Conservation (phyloP, 192 early-diverging fungal species). For the Allomyces javanicus region DNA sequence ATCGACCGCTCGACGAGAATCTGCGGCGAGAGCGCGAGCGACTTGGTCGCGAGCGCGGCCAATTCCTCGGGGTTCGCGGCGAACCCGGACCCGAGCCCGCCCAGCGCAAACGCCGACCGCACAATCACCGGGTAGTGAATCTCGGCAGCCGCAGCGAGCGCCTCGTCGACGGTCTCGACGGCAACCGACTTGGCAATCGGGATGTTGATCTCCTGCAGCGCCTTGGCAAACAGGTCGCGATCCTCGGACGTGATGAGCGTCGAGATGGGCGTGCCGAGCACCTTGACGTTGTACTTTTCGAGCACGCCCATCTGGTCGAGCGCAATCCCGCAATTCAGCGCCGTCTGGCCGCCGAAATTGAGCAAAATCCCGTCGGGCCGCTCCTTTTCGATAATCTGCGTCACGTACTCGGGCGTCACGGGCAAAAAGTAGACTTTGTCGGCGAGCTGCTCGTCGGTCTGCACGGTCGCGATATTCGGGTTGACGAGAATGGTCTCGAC, state of each 20-base stretch:
- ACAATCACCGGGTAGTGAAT: conserved; percentile 92
- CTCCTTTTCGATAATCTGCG: conserved; percentile 80
- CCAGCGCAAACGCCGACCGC: conserved; percentile 81
- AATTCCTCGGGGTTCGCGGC: conserved; percentile 56
- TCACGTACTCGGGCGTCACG: conserved; percentile 76
- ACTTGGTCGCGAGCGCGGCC: conserved; percentile 55
- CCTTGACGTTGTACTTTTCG: conserved; percentile 61
- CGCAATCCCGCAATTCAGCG: conserved; percentile 84
- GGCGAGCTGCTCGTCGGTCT: conserved; percentile 82
- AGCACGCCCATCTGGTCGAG: conserved; percentile 66
- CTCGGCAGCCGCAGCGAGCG: conserved; percentile 55
- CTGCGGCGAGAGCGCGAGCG: conserved; percentile 72
- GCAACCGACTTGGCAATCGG: conserved; percentile 77
- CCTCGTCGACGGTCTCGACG: conserved; percentile 69
- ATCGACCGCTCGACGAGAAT: conserved; percentile 86
- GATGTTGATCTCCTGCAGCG: conserved; percentile 69
- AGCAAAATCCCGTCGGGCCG: conserved; percentile 85
- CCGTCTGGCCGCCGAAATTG: conserved; percentile 94
- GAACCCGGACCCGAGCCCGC: conserved; percentile 95
- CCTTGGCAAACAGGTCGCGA: conserved; percentile 84
- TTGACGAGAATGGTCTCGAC: conserved; percentile 93
- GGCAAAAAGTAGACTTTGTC: conserved; percentile 92
- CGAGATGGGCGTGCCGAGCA: conserved; percentile 85
- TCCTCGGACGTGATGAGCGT: conserved; percentile 85
- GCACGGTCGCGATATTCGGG: conserved; percentile 98